phyloP scores from a whole-genome alignment of 108 stramenopile genomes.

The Conticribra weissflogii region DNA sequence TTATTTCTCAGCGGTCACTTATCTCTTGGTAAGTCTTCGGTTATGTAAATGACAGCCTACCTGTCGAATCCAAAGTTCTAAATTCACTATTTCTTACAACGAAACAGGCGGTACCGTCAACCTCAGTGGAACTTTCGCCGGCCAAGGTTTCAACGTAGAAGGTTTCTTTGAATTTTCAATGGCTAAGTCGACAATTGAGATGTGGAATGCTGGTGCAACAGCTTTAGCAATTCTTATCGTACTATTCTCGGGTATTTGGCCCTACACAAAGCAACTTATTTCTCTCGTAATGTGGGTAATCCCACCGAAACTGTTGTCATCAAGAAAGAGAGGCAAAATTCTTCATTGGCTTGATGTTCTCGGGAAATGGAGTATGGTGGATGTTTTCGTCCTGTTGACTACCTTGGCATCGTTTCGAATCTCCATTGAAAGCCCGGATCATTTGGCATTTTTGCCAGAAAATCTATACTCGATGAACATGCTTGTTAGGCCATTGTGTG shows the following conservation, averaged over 20 bases:
- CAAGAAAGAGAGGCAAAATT: constrained; percentile 58
- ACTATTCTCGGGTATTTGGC: constrained; percentile 83
- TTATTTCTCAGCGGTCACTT: constrained; percentile 82
- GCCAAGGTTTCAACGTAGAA: constrained; percentile 58
- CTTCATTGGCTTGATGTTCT: constrained; percentile 77
- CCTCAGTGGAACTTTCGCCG: constrained; percentile 63
- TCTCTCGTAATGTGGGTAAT: constrained; percentile 74
- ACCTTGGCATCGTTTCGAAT: constrained; percentile 73
- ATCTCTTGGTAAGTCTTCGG: constrained; percentile 47
- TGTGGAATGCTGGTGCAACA: constrained; percentile 71
- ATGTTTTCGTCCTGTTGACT: constrained; percentile 78
- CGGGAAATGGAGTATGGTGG: constrained; percentile 69
- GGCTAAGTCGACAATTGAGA: constrained; percentile 69
- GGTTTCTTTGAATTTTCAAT: constrained; percentile 78
- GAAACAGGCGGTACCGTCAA: constrained; percentile 58
- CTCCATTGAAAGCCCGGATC: constrained; percentile 66
- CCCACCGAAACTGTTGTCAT: constrained; percentile 54
- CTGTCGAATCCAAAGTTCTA: neutral
- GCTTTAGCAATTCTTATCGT: constrained; percentile 70
- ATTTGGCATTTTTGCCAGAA: constrained; percentile 62
- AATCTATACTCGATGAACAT: constrained; percentile 72
- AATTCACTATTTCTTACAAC: constrained; percentile 31
- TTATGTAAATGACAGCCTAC: constrained; percentile 10
- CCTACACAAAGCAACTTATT: constrained; percentile 76
- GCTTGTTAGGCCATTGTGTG: constrained; percentile 74